Evolutionary conservation across 768 basidiomycete species (phyloP).

Genomic region (Chiua virens): DNA sequence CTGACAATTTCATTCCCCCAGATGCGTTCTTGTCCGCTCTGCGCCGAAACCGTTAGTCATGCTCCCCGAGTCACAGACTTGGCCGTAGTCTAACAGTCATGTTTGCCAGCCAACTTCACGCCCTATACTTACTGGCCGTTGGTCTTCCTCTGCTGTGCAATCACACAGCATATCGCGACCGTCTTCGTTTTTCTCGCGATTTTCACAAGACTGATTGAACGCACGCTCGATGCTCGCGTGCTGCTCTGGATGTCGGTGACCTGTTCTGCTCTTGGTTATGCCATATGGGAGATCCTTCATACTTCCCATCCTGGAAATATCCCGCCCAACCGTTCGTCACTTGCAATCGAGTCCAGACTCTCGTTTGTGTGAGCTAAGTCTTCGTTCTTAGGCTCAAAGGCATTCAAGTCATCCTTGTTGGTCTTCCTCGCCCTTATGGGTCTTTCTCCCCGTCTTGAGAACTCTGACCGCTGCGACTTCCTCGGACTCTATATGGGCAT

Average conservation of each 20-base stretch:
- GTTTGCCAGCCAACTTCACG: conserved; percentile 65
- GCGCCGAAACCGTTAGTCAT: conserved; percentile 68
- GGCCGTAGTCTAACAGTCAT: conserved; percentile 8
- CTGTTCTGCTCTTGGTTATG: conserved; percentile 61
- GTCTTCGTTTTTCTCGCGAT: conserved; percentile 81
- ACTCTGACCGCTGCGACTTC: conserved; percentile 95
- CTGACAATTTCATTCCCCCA: conserved; percentile 84
- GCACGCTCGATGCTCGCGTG: conserved; percentile 63
- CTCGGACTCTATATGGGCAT: conserved; percentile 95
- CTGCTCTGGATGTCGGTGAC: conserved; percentile 64
- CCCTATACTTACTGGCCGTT: conserved; percentile 78
- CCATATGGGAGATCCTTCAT: conserved; percentile 59
- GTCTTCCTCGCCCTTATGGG: conserved; percentile 89
- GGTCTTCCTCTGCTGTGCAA: conserved; percentile 65
- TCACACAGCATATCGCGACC: conserved; percentile 82
- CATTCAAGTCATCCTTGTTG: conserved; percentile 77
- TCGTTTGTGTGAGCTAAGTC: conserved; percentile 5
- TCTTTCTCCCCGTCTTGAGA: conserved; percentile 84
- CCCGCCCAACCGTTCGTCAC: conserved; percentile 27
- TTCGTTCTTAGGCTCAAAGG: conserved; percentile 55
- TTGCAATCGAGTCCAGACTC: not conserved
- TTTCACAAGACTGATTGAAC: conserved; percentile 70
- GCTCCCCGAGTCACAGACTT: conserved; percentile 8
- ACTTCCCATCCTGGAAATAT: conserved; percentile 31
- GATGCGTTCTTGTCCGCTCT: conserved; percentile 75